phyloP scores from a whole-genome alignment of 208 protist genomes.

The Angomonas ambiguus region DNA sequence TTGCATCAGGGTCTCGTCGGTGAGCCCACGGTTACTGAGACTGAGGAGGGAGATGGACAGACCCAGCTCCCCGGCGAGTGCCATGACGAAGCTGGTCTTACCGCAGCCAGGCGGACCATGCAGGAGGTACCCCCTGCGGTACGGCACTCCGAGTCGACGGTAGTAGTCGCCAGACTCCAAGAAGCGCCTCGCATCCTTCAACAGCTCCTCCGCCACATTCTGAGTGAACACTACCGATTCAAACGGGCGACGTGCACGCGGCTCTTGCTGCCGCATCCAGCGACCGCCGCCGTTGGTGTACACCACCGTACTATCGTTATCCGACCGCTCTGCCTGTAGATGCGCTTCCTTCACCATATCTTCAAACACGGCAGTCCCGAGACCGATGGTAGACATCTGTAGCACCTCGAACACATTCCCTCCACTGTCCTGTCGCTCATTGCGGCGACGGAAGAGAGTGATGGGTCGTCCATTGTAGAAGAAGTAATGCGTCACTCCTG shows the following conservation, averaged over 20 bases:
- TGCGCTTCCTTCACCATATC: slow-evolving; percentile 73
- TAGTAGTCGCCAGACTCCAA: slow-evolving; percentile 85
- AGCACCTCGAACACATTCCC: slow-evolving; percentile 82
- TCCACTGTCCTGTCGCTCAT: slow-evolving; percentile 49
- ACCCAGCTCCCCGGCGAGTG: slow-evolving; percentile 88
- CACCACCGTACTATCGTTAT: slow-evolving; percentile 80
- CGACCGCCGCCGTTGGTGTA: slow-evolving; percentile 73
- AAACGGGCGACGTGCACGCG: slow-evolving; percentile 71
- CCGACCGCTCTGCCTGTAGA: slow-evolving; percentile 42
- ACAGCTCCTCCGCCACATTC: slow-evolving; percentile 49
- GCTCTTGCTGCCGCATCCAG: slow-evolving; percentile 66
- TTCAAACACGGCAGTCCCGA: slow-evolving; percentile 68
- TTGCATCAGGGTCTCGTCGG: slow-evolving; percentile 82
- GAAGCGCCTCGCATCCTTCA: slow-evolving; percentile 82
- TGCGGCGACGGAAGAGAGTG: slow-evolving; percentile 70
- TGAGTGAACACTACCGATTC: slow-evolving; percentile 88
- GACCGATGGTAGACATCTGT: slow-evolving; percentile 19
- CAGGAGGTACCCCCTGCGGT: slow-evolving; percentile 94
- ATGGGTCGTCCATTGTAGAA: slow-evolving; percentile 68
- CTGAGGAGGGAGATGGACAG: slow-evolving; percentile 94
- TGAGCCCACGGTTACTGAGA: slow-evolving; percentile 77
- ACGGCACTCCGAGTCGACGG: slow-evolving; percentile 90
- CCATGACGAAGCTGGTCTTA: slow-evolving; percentile 92
- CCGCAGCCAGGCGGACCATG: slow-evolving; percentile 94
- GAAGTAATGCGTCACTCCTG: slow-evolving; percentile 79